Conservation (phyloP, 1,284 basidiomycete genomes). For the Naganishia sp. region DNA sequence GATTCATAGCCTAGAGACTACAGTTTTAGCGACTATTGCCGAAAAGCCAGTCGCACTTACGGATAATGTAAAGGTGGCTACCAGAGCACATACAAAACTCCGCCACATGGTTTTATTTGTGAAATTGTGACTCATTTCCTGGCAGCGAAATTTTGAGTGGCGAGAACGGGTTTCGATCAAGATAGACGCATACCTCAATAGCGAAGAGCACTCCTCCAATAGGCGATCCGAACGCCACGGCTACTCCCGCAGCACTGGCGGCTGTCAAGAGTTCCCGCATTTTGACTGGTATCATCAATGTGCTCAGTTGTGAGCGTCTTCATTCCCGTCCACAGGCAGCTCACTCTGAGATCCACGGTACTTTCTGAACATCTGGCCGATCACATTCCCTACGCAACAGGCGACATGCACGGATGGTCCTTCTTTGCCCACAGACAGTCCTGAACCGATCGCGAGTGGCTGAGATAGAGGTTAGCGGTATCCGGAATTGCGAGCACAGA, state of each 20-base stretch:
- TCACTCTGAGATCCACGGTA: slow-evolving; percentile 85
- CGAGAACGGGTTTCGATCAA: background rate
- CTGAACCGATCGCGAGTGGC: slow-evolving; percentile 97
- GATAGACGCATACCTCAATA: slow-evolving; percentile 56
- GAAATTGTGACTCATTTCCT: slow-evolving; percentile 98
- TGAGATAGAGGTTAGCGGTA: slow-evolving; percentile 49
- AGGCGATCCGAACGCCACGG: slow-evolving; percentile 94
- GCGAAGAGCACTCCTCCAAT: slow-evolving; percentile 95
- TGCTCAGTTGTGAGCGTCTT: background rate
- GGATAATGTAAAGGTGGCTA: slow-evolving; percentile 92
- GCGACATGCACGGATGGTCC: slow-evolving; percentile 98
- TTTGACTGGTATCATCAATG: slow-evolving; percentile 63
- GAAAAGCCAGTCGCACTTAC: slow-evolving; percentile 58
- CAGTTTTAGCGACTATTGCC: background rate
- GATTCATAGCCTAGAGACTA: slow-evolving; percentile 80
- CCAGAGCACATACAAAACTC: slow-evolving; percentile 93
- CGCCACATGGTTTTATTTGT: slow-evolving; percentile 98
- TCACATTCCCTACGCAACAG: slow-evolving; percentile 85
- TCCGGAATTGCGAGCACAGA: slow-evolving; percentile 1
- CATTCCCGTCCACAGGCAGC: slow-evolving; percentile 37
- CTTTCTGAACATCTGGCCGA: slow-evolving; percentile 76
- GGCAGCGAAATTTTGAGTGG: background rate
- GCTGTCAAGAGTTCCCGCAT: slow-evolving; percentile 95
- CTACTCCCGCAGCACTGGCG: slow-evolving; percentile 93
- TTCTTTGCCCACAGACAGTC: slow-evolving; percentile 96